Conservation (phyloP, 768 basidiomycete genomes). For the Suillus weaverae region DNA sequence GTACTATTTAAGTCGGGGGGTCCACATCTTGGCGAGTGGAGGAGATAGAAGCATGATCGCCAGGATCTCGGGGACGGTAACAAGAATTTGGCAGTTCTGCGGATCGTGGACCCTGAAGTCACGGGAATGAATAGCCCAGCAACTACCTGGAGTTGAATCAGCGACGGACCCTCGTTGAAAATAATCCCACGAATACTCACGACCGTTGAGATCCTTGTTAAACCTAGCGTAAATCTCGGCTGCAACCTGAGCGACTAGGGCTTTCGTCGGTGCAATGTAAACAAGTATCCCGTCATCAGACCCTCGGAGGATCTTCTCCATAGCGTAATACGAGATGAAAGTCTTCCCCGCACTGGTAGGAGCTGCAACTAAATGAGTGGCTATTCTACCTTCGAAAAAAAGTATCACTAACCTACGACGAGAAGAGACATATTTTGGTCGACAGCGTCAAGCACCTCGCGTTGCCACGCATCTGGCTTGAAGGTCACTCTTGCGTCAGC, state of each 20-base stretch:
- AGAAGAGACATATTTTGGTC: constrained; percentile 60
- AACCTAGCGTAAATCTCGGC: constrained; percentile 76
- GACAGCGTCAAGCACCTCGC: constrained; percentile 61
- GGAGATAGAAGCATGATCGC: constrained; percentile 71
- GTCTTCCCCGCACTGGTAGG: constrained; percentile 77
- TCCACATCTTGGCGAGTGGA: constrained; percentile 59
- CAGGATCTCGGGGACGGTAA: constrained; percentile 73
- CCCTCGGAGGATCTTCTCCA: constrained; percentile 63
- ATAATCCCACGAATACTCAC: constrained; percentile 31
- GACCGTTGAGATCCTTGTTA: constrained; percentile 49
- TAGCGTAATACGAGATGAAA: constrained; percentile 76
- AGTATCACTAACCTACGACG: constrained; percentile 53
- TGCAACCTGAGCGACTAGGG: constrained; percentile 68
- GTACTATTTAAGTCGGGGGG: constrained; percentile 59
- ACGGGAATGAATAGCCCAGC: constrained; percentile 67
- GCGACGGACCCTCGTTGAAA: background rate
- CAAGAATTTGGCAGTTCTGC: constrained; percentile 67
- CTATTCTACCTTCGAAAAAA: background rate
- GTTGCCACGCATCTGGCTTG: constrained; percentile 71
- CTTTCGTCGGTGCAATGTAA: constrained; percentile 77
- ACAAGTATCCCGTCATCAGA: constrained; percentile 69
- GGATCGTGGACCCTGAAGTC: constrained; percentile 64
- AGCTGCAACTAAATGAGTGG: constrained; percentile 36
- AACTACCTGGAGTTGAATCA: constrained; percentile 42
- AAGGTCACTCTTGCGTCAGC: constrained; percentile 60